These are phyloP conservation scores for Hypomontagnella submonticulosa DNA, from an alignment of 495 filamentous ascomycete species.

Conservation along the genomic window DNA sequence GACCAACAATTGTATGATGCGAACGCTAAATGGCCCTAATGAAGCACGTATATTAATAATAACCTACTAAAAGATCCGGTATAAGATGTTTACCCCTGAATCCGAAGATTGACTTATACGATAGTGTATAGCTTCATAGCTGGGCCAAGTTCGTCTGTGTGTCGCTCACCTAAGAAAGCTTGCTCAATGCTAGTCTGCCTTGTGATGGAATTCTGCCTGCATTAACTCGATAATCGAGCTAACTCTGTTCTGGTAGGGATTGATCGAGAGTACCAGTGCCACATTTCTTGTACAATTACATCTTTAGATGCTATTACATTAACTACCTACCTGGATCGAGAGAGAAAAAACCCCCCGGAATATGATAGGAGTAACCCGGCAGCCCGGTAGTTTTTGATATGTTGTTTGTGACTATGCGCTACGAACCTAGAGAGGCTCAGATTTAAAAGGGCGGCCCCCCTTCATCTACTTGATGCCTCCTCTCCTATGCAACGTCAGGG, in stretches of 20 bases:
- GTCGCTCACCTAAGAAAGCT: slow-evolving; percentile 9
- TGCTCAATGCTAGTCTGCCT: slow-evolving; percentile 20
- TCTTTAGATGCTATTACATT: neutral
- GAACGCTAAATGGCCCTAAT: slow-evolving; percentile 7
- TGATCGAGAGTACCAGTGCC: slow-evolving; percentile 13
- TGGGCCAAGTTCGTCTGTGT: slow-evolving; percentile 4
- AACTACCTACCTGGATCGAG: too few relatives aligned
- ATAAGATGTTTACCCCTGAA: slow-evolving; percentile 18
- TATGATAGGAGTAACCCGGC: too few relatives aligned
- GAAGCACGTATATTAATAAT: slow-evolving; percentile 13
- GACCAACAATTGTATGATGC: neutral
- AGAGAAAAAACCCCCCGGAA: too few relatives aligned
- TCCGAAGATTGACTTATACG: slow-evolving; percentile 8
- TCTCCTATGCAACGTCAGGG: slow-evolving; percentile 38
- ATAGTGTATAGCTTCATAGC: slow-evolving; percentile 5
- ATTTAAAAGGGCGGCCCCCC: slow-evolving; percentile 24
- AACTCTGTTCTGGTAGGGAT: slow-evolving; percentile 26
- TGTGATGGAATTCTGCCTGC: slow-evolving; percentile 28
- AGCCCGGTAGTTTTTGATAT: slow-evolving; percentile 3
- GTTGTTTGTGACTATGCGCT: slow-evolving; percentile 22
- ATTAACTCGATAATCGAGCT: slow-evolving; percentile 25
- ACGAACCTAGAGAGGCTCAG: slow-evolving; percentile 28
- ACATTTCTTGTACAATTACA: slow-evolving; percentile 15
- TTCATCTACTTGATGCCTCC: slow-evolving; percentile 45
- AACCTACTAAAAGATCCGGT: neutral